phyloP scores from a whole-genome alignment of 1,284 basidiomycete species.

The Farysia itapuensis region DNA sequence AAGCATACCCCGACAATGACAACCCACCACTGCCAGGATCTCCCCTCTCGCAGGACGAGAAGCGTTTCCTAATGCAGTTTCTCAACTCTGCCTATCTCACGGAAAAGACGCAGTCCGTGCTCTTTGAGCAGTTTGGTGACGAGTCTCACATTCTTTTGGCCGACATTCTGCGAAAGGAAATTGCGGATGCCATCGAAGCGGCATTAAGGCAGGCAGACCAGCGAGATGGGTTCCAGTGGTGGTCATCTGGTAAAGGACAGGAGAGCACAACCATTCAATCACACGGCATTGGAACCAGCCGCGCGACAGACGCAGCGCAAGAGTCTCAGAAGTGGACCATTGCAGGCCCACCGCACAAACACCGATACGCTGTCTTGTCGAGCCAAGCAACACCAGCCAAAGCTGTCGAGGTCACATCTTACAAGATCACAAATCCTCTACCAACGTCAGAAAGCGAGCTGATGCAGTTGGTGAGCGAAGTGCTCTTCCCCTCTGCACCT shows the following conservation, averaged over 20 bases:
- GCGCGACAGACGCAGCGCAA: conserved; percentile 4
- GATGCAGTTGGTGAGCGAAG: conserved; percentile 41
- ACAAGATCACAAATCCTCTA: conserved; percentile 22
- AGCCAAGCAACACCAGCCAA: conserved; percentile 21
- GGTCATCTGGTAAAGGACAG: conserved; percentile 30
- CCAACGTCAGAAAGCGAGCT: conserved; percentile 38
- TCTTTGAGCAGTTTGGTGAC: conserved; percentile 79
- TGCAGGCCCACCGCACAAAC: conserved; percentile 88
- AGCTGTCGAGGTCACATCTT: conserved; percentile 15
- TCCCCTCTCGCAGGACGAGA: conserved; percentile 42
- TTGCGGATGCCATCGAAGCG: conserved; percentile 46
- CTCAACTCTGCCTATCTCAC: conserved; percentile 89
- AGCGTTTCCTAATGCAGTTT: conserved; percentile 65
- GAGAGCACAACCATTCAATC: conserved; percentile 37
- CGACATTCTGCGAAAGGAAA: conserved; percentile 52
- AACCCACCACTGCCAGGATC: conserved; percentile 52
- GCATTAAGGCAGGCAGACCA: conserved; percentile 64
- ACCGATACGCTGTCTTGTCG: conserved; percentile 75
- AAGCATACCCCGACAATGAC: conserved; percentile 59
- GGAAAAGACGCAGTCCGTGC: conserved; percentile 74
- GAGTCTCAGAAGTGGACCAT: conserved; percentile 66
- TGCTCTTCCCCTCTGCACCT: conserved; percentile 72
- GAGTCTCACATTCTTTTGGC: conserved; percentile 78
- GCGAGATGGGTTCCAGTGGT: conserved; percentile 64
- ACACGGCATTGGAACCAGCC: conserved; percentile 40